These are phyloP conservation scores for Phytophthora tentaculata DNA, from an alignment of 352 stramenopile species.

Conservation along the genomic window DNA sequence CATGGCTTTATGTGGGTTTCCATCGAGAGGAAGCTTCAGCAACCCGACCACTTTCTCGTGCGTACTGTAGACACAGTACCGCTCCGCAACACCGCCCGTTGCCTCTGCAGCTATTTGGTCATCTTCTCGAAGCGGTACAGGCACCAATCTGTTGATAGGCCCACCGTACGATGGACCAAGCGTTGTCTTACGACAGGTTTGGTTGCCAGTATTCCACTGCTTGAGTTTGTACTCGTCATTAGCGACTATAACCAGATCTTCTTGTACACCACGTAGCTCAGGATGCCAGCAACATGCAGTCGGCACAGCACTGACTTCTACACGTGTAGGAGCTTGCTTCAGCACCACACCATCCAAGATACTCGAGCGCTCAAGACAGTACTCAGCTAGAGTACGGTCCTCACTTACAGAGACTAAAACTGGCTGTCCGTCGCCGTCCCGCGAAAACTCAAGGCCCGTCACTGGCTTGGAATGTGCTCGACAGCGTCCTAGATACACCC, in stretches of 20 bases:
- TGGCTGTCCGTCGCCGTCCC: constrained; percentile 69
- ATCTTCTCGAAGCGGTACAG: constrained; percentile 56
- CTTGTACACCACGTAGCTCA: constrained; percentile 71
- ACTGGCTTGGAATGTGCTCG: constrained; percentile 81
- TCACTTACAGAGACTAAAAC: constrained; percentile 88
- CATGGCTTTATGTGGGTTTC: constrained; percentile 92
- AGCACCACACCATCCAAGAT: constrained; percentile 90
- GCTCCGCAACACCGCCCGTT: constrained; percentile 40
- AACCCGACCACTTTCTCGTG: constrained; percentile 87
- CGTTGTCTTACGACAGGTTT: constrained; percentile 90
- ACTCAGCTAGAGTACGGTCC: constrained; percentile 90
- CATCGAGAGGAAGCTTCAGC: constrained; percentile 91
- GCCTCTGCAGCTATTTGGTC: constrained; percentile 21
- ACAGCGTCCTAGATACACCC: constrained; percentile 87
- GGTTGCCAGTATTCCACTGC: constrained; percentile 92
- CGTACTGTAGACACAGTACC: constrained; percentile 86
- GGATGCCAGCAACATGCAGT: constrained; percentile 93
- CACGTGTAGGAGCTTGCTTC: constrained; percentile 59
- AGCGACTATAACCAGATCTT: constrained; percentile 90
- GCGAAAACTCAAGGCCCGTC: constrained; percentile 89
- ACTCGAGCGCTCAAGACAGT: constrained; percentile 84
- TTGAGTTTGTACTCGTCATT: constrained; percentile 96
- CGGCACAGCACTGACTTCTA: constrained; percentile 88
- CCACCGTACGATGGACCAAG: constrained; percentile 91
- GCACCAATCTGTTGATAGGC: constrained; percentile 83